Evolutionary conservation across 768 basidiomycete species (phyloP).

Genomic region (Lepiota venenata): DNA sequence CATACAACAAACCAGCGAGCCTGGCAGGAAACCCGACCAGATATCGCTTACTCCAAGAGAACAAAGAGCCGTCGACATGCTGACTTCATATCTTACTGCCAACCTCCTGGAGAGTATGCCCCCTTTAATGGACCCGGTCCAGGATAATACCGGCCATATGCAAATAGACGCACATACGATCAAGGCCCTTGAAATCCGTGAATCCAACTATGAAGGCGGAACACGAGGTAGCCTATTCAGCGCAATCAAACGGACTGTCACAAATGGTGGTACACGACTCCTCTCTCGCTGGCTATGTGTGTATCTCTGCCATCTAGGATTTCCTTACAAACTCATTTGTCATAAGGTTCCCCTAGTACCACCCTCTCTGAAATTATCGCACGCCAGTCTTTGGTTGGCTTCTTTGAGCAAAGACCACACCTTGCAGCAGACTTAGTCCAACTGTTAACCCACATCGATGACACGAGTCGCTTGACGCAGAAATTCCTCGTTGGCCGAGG

Average conservation of each 20-base stretch:
- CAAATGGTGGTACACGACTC: constrained; percentile 73
- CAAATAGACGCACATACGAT: constrained; percentile 89
- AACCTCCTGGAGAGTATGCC: constrained; percentile 84
- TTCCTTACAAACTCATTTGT: neutral
- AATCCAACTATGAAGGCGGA: constrained; percentile 71
- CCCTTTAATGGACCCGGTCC: constrained; percentile 48
- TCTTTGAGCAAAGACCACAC: constrained; percentile 59
- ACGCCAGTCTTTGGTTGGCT: constrained; percentile 74
- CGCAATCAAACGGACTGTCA: constrained; percentile 72
- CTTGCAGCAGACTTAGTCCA: constrained; percentile 62
- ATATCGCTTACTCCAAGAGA: constrained; percentile 37
- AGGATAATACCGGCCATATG: constrained; percentile 65
- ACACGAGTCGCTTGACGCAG: constrained; percentile 74
- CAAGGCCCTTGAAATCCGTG: constrained; percentile 83
- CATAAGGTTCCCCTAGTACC: constrained; percentile 79
- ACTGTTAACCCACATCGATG: constrained; percentile 56
- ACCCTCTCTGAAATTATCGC: constrained; percentile 67
- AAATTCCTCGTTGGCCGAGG: constrained; percentile 70
- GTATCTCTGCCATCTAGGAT: constrained; percentile 21
- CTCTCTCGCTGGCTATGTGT: constrained; percentile 77
- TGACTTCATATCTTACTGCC: constrained; percentile 60
- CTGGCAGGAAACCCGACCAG: neutral
- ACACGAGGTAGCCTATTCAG: constrained; percentile 70
- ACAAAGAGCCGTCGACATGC: constrained; percentile 51
- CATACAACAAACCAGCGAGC: neutral